phyloP scores from a whole-genome alignment of 768 basidiomycete species.

The Thelephora aurantiotincta region DNA sequence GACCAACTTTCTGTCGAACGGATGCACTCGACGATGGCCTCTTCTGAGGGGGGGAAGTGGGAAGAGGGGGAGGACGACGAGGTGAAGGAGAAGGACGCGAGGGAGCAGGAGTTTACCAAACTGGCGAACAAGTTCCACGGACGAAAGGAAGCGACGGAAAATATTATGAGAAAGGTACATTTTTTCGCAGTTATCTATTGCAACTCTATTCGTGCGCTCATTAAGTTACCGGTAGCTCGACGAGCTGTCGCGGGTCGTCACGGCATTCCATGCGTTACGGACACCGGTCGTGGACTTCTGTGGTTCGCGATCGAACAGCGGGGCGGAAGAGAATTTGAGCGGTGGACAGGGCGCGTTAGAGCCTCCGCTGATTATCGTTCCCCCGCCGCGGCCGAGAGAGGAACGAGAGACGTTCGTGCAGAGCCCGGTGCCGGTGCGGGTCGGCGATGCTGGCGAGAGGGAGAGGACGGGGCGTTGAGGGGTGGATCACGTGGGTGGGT shows the following conservation, averaged over 20 bases:
- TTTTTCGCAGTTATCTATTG: slow-evolving; percentile 1
- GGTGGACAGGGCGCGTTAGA: not conserved
- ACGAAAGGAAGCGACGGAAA: slow-evolving; percentile 51
- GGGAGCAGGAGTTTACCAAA: slow-evolving; percentile 56
- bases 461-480: no score
- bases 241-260: slow-evolving; percentile 30
- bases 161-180: slow-evolving; percentile 60
- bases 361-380: not conserved
- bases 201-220: slow-evolving; percentile 1
- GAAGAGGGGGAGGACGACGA: slow-evolving; percentile 30
- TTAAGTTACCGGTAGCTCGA: slow-evolving; percentile 30
- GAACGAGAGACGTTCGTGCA: not conserved
- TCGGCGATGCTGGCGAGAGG: no score
- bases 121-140: slow-evolving; percentile 57
- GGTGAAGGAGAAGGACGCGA: slow-evolving; percentile 27
- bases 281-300: slow-evolving; percentile 24
- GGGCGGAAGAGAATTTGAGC: slow-evolving; percentile 1
- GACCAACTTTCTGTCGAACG: slow-evolving; percentile 11
- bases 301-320: slow-evolving; percentile 18
- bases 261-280: slow-evolving; percentile 29
- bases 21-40: slow-evolving; percentile 29
- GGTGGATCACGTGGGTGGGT: no score
- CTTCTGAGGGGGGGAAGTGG: slow-evolving; percentile 28
- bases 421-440: slow-evolving; percentile 1
- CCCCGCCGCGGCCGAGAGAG: not conserved